phyloP scores from a whole-genome alignment of 495 filamentous ascomycete species.

The Hypoxylon crocopeplum region DNA sequence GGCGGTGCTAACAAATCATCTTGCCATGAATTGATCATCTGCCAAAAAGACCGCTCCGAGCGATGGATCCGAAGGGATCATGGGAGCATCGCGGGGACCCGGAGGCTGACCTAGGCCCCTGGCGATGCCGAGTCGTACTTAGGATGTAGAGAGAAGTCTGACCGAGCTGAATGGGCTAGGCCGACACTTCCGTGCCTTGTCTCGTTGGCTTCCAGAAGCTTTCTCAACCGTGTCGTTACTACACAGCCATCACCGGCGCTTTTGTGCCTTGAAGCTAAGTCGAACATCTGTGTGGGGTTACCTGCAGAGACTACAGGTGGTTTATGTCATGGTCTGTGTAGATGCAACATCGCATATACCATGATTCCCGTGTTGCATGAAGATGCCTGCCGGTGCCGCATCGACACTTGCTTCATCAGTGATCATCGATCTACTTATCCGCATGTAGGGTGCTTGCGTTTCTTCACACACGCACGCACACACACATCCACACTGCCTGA shows the following conservation, averaged over 20 bases:
- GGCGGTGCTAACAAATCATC: constrained; percentile 23
- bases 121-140: constrained; percentile 8
- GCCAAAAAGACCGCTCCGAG: constrained; percentile 18
- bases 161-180: constrained; percentile 17
- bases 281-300: constrained; percentile 22
- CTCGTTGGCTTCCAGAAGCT: constrained; percentile 37
- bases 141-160: constrained; percentile 5
- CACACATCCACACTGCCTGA: too few relatives aligned
- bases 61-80: constrained; percentile 33
- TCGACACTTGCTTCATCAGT: constrained; percentile 12
- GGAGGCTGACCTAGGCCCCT: constrained; percentile 15
- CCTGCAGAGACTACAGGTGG: constrained; percentile 11
- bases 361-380: constrained; percentile 13
- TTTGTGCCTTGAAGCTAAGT: constrained; percentile 12
- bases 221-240: constrained; percentile 28
- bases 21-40: constrained; percentile 39
- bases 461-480: too few relatives aligned
- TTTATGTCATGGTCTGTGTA: constrained; percentile 23
- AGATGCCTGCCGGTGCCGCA: constrained; percentile 23
- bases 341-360: constrained; percentile 20
- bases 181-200: constrained; percentile 20
- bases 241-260: constrained; percentile 25
- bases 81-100: constrained; percentile 19
- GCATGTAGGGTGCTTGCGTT: constrained; percentile 4
- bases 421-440: constrained; percentile 24